Evolutionary conservation across 805 yeast genomes (phyloP).

Genomic region (Debaryomyces hansenii): DNA sequence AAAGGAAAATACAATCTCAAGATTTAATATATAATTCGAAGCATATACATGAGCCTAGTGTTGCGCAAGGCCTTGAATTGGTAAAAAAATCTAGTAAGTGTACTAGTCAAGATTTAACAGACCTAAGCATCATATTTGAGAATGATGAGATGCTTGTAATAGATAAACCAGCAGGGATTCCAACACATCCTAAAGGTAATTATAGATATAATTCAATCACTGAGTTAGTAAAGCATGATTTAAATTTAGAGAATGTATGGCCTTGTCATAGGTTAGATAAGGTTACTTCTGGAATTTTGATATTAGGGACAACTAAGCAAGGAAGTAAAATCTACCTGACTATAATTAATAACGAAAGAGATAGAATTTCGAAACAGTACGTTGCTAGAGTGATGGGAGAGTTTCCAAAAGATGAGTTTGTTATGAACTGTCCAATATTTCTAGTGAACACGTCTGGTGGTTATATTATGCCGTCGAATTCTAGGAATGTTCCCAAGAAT

Average conservation of each 20-base stretch:
- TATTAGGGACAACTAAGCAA: slow-evolving; percentile 39
- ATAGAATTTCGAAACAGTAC: slow-evolving; percentile 39
- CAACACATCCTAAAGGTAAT: slow-evolving; percentile 53
- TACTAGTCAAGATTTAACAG: background rate
- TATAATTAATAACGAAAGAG: slow-evolving; percentile 27
- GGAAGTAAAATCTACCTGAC: slow-evolving; percentile 32
- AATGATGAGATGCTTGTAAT: slow-evolving; percentile 42
- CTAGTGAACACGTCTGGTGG: slow-evolving; percentile 33
- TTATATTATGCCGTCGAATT: slow-evolving; percentile 31
- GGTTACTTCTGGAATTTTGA: slow-evolving; percentile 50
- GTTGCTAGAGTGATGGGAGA: slow-evolving; percentile 44
- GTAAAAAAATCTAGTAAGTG: background rate
- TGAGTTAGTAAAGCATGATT: slow-evolving; percentile 39
- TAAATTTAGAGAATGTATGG: slow-evolving; percentile 30
- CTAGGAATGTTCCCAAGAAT: slow-evolving; percentile 20
- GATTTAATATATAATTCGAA: slow-evolving; percentile 28
- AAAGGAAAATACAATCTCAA: slow-evolving; percentile 15
- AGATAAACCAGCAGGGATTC: slow-evolving; percentile 53
- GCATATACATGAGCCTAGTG: slow-evolving; percentile 50
- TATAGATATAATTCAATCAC: slow-evolving; percentile 44
- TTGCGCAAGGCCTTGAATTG: slow-evolving; percentile 16
- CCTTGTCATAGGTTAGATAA: slow-evolving; percentile 52
- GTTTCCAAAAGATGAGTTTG: slow-evolving; percentile 32
- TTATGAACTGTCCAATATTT: slow-evolving; percentile 42
- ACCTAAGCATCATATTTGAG: slow-evolving; percentile 30